Evolutionary conservation across 306 rosid genomes (phyloP).

Genomic region (Urtica urens): DNA sequence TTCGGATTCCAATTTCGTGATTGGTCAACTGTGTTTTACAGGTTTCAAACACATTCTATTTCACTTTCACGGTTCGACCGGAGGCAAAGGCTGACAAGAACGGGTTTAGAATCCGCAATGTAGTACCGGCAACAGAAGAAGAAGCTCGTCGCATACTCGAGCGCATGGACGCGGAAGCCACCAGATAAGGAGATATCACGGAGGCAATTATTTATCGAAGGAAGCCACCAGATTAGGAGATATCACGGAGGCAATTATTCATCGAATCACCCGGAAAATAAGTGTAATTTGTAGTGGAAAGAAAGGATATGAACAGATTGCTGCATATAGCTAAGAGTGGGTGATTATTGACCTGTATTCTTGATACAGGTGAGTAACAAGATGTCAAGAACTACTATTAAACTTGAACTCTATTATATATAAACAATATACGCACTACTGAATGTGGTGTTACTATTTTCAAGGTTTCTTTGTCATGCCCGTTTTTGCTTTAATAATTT

Average conservation of each 20-base stretch:
- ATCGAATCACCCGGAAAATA: no score
- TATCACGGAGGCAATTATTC: background rate
- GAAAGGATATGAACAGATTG: no score
- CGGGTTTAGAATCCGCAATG: constrained; percentile 48
- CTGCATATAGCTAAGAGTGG: no score
- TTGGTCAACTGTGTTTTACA: constrained; percentile 6
- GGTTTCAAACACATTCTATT: constrained; percentile 79
- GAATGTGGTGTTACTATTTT: no score
- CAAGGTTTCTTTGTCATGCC: no score
- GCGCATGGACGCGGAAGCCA: constrained; percentile 67
- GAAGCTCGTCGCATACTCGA: constrained; percentile 75
- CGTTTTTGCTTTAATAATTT: no score
- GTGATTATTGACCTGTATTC: no score
- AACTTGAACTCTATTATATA: no score
- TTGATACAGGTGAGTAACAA: no score
- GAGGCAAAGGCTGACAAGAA: constrained; percentile 59
- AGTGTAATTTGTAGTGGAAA: no score
- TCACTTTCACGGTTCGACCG: constrained; percentile 75
- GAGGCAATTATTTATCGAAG: background rate
- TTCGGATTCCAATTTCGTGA: background rate
- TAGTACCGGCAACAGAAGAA: constrained; percentile 93
- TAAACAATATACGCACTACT: no score
- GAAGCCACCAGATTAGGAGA: constrained; percentile 31
- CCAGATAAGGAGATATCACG: constrained; percentile 21
- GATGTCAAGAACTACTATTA: no score